phyloP scores from a whole-genome alignment of 2,329 filamentous ascomycete genomes.

The Talaromyces sp. region DNA sequence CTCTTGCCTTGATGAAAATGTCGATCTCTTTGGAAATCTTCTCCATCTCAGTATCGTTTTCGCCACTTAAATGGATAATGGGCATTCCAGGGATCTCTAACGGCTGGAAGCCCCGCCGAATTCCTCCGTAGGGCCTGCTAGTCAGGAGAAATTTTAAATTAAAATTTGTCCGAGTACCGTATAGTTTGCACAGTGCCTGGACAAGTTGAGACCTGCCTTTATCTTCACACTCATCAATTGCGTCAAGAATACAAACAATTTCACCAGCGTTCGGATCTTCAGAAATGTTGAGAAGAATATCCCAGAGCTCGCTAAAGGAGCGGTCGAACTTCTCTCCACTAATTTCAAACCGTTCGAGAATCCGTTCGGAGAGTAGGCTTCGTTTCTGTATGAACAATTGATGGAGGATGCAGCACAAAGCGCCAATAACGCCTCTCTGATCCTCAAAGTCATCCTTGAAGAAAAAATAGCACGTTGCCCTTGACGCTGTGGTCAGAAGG shows the following conservation, averaged over 20 bases:
- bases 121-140: slow-evolving; percentile 14
- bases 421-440: slow-evolving; percentile 23
- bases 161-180: not conserved
- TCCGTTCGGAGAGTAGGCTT: not conserved
- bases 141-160: slow-evolving; percentile 30
- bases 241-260: slow-evolving; percentile 34
- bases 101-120: slow-evolving; percentile 6
- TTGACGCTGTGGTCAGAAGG: slow-evolving; percentile 14
- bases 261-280: slow-evolving; percentile 10
- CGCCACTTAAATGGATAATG: slow-evolving; percentile 4
- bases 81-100: not conserved
- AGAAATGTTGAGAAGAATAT: slow-evolving; percentile 20
- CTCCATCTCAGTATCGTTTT: not conserved
- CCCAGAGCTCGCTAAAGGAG: slow-evolving; percentile 26
- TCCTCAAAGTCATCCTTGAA: slow-evolving; percentile 40
- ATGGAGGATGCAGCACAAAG: slow-evolving; percentile 32
- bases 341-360: not conserved
- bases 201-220: slow-evolving; percentile 5
- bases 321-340: slow-evolving; percentile 10
- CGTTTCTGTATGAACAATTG: slow-evolving; percentile 32
- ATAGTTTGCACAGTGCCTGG: no score
- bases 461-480: slow-evolving; percentile 40
- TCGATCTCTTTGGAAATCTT: slow-evolving; percentile 1
- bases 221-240: slow-evolving; percentile 34
- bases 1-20: slow-evolving; percentile 5